Percentiles rank a stretch among this genome's conserved stretches.
These are phyloP conservation scores for Heterobasidion irregulare DNA, from an alignment of 1,284 basidiomycete genomes.

Conservation along the genomic window DNA sequence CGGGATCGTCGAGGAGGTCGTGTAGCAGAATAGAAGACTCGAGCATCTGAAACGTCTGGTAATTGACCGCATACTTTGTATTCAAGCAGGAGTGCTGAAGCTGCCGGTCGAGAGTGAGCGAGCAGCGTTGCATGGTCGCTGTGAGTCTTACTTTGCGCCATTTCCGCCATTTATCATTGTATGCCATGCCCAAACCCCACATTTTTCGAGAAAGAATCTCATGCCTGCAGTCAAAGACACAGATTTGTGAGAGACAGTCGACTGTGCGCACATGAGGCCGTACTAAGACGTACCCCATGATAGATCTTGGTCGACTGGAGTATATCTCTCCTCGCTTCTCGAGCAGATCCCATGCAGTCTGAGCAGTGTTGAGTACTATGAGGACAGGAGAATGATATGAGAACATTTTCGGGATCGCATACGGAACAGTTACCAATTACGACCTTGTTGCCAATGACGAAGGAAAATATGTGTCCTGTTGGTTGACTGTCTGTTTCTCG, in stretches of 20 bases:
- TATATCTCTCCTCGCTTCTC: conserved; percentile 3
- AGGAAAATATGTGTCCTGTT: not conserved
- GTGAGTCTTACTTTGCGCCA: not conserved
- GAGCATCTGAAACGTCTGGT: not conserved
- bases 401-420: not conserved
- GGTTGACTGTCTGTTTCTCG: too few relatives aligned
- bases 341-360: not conserved
- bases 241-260: not conserved
- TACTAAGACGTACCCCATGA: not conserved
- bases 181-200: not conserved
- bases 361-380: not conserved
- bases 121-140: not conserved
- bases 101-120: not conserved
- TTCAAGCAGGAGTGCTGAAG: not conserved
- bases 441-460: not conserved
- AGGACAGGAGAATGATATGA: not conserved
- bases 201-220: not conserved
- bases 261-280: not conserved
- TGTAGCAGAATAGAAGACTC: not conserved
- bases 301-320: not conserved
- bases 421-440: not conserved
- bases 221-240: not conserved
- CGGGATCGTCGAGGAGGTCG: not conserved
- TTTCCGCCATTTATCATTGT: not conserved
- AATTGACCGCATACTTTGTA: not conserved